Evolutionary conservation across 208 protist species (phyloP).

Genomic region (Wallacemonas rigidus): DNA sequence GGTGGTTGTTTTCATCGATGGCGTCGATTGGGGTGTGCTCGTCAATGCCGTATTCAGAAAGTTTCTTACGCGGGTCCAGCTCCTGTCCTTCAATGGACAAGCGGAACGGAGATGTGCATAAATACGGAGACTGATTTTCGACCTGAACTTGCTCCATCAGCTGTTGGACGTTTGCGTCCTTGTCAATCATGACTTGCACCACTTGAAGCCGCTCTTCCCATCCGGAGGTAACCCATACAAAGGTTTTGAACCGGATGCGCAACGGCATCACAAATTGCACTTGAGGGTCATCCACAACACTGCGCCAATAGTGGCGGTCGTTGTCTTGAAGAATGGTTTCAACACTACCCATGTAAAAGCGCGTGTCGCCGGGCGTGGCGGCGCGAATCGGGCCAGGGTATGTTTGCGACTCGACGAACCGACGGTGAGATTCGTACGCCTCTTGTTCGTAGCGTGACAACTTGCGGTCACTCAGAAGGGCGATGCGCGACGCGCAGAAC

Average conservation of each 20-base stretch:
- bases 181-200: constrained; percentile 71
- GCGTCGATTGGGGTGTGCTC: constrained; percentile 77
- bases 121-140: constrained; percentile 86
- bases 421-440: constrained; percentile 66
- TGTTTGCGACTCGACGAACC: constrained; percentile 59
- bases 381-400: constrained; percentile 81
- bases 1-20: constrained; percentile 71
- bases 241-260: constrained; percentile 79
- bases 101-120: constrained; percentile 64
- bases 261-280: constrained; percentile 73
- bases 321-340: constrained; percentile 81
- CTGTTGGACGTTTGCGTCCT: constrained; percentile 64
- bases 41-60: constrained; percentile 59
- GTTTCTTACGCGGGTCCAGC: constrained; percentile 47
- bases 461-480: constrained; percentile 33
- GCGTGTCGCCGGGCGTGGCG: constrained; percentile 83
- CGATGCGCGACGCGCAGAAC: constrained; percentile 14
- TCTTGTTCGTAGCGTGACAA: constrained; percentile 78
- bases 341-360: constrained; percentile 73
- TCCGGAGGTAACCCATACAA: constrained; percentile 77
- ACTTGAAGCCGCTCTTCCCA: constrained; percentile 83
- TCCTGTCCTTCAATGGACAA: constrained; percentile 75
- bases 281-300: constrained; percentile 80
- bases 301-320: constrained; percentile 87
- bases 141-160: constrained; percentile 71